Percentiles rank a stretch among this genome's conserved stretches.
Evolutionary conservation across 2,329 filamentous ascomycete genomes (phyloP).

Genomic region (Septoria linicola): DNA sequence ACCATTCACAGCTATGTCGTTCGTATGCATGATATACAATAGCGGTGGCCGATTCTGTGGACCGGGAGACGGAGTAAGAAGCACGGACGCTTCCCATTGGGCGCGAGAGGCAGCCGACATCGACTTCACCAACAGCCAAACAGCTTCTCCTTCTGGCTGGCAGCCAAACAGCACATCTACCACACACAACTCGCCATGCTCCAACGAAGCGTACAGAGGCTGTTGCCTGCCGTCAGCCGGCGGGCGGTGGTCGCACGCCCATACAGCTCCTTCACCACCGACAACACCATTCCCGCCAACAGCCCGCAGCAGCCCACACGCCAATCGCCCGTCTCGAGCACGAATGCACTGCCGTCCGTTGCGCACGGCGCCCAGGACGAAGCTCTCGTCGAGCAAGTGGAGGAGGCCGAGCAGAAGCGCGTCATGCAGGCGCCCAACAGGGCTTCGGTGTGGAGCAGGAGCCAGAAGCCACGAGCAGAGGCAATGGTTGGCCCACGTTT

Average conservation of each 20-base stretch:
- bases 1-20: too few relatives aligned
- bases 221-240: conserved; percentile 27
- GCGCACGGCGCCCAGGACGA: conserved; percentile 52
- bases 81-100: too few relatives aligned
- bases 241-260: conserved; percentile 14
- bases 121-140: too few relatives aligned
- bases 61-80: too few relatives aligned
- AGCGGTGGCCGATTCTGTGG: too few relatives aligned
- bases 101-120: too few relatives aligned
- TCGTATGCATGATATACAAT: too few relatives aligned
- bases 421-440: conserved; percentile 84
- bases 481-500: conserved; percentile 95
- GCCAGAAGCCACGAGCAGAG: conserved; percentile 73
- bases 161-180: too few relatives aligned
- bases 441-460: conserved; percentile 74
- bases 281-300: conserved; percentile 61
- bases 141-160: too few relatives aligned
- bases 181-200: conserved; percentile 27
- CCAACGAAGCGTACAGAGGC: conserved; percentile 29
- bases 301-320: conserved; percentile 55
- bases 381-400: conserved; percentile 56
- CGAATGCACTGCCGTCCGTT: conserved; percentile 58
- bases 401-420: conserved; percentile 56
- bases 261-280: conserved; percentile 30
- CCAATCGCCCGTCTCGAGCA: conserved; percentile 54